A percentile compares a stretch with the other conserved stretches of the same genome.
Conservation (phyloP, 1,284 basidiomycete species). For the Flammula alnicola region DNA sequence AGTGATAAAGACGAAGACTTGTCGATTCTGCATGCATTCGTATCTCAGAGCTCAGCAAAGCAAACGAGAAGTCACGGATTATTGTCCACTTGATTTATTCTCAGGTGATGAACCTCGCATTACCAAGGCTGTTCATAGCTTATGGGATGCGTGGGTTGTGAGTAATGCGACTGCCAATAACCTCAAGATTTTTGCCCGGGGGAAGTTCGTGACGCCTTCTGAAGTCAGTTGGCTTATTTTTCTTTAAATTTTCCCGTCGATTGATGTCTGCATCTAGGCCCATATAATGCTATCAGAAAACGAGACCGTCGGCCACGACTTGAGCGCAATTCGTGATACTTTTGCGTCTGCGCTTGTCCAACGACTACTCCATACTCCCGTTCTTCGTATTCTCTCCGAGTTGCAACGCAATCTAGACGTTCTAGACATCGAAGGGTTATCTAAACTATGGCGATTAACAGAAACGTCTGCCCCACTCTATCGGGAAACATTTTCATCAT, state of each 20-base stretch:
- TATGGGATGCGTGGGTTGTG: constrained; percentile 77
- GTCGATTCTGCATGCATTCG: constrained; percentile 91
- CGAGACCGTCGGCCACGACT: constrained; percentile 14
- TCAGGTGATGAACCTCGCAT: constrained; percentile 67
- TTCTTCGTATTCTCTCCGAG: constrained; percentile 60
- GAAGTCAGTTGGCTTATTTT: constrained; percentile 52
- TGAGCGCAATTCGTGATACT: constrained; percentile 37
- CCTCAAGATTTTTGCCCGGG: constrained; percentile 76
- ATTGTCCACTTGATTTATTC: constrained; percentile 89
- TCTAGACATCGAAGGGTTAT: constrained; percentile 83
- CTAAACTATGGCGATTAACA: constrained; percentile 47
- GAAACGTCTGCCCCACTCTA: constrained; percentile 29
- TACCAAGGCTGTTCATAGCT: constrained; percentile 60
- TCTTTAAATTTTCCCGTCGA: neutral
- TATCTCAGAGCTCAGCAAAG: constrained; percentile 52
- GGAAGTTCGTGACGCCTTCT: constrained; percentile 60
- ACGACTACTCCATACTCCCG: constrained; percentile 55
- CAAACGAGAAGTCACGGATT: constrained; percentile 51
- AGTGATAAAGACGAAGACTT: constrained; percentile 69
- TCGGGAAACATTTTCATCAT: constrained; percentile 27
- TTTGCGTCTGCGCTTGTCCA: constrained; percentile 56
- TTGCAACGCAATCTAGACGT: constrained; percentile 83
- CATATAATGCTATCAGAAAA: constrained; percentile 29
- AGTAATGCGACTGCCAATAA: constrained; percentile 76
- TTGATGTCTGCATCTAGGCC: constrained; percentile 26